A percentile compares a stretch with the other conserved stretches of the same genome.
Conservation (phyloP, 495 filamentous ascomycete species). For the Lophiostoma macrostomum region DNA sequence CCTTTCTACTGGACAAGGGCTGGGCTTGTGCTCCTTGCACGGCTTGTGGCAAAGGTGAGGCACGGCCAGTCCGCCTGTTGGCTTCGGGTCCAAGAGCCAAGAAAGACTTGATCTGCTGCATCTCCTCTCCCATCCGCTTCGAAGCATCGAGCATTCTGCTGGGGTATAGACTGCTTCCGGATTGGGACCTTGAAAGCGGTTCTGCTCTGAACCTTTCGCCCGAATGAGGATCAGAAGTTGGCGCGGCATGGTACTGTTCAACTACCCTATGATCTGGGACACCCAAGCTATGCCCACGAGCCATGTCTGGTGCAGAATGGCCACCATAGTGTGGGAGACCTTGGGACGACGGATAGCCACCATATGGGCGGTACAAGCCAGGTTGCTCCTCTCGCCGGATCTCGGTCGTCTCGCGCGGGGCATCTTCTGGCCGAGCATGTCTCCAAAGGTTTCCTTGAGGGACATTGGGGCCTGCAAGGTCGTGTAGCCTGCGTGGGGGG, state of each 20-base stretch:
- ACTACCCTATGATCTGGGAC: conserved; percentile 20
- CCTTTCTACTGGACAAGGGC: conserved; percentile 67
- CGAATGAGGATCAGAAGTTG: conserved; percentile 29
- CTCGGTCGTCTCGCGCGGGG: conserved; percentile 19
- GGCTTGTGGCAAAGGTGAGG: conserved; percentile 83
- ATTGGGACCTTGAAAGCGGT: conserved; percentile 27
- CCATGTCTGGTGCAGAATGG: conserved; percentile 22
- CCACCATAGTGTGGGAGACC: conserved; percentile 4
- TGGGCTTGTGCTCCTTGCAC: conserved; percentile 88
- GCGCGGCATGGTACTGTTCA: conserved; percentile 29
- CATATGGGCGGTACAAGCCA: conserved; percentile 20
- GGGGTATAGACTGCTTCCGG: conserved; percentile 17
- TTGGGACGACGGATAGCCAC: conserved; percentile 17
- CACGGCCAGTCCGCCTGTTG: conserved; percentile 58
- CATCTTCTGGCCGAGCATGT: conserved; percentile 11
- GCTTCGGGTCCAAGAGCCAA: conserved; percentile 58
- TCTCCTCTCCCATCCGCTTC: conserved; percentile 35
- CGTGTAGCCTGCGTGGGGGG: conserved; percentile 24
- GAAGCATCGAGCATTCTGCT: conserved; percentile 24
- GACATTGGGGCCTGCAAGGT: not conserved
- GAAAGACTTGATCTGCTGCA: conserved; percentile 38
- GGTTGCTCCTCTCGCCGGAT: conserved; percentile 21
- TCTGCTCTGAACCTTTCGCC: conserved; percentile 25
- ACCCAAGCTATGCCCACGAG: conserved; percentile 25
- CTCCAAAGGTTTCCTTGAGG: conserved; percentile 13